Evolutionary conservation across 148 eudicot genomes (phyloP).

Genomic region (Mesembryanthemum crystallinum): DNA sequence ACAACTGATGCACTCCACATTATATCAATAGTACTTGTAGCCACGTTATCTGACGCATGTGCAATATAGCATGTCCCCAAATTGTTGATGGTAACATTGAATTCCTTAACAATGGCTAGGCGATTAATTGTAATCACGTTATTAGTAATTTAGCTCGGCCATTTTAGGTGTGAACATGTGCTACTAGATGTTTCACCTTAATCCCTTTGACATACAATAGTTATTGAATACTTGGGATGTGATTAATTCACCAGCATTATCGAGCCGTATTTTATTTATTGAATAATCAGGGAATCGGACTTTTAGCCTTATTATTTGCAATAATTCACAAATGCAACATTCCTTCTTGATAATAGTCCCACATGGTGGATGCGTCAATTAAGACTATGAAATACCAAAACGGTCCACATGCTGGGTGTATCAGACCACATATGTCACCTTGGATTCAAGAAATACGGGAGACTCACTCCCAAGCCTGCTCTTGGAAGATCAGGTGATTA

Average conservation of each 20-base stretch:
- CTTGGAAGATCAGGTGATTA: neutral
- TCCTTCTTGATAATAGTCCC: neutral
- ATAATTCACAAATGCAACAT: no score
- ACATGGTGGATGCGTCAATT: neutral
- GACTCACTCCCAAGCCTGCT: neutral
- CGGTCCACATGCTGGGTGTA: neutral
- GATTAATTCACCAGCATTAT: neutral
- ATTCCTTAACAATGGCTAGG: no score
- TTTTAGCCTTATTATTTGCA: neutral
- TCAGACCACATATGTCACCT: slow-evolving; percentile 6
- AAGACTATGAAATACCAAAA: slow-evolving; percentile 3
- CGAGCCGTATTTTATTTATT: neutral
- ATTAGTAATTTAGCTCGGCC: slow-evolving; percentile 21
- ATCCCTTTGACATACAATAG: slow-evolving; percentile 29
- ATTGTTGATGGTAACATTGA: slow-evolving; percentile 11
- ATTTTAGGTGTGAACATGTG: slow-evolving; percentile 40
- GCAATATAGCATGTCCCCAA: no score
- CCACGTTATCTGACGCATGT: no score
- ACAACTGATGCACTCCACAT: no score
- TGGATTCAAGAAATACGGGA: neutral
- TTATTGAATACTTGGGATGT: slow-evolving; percentile 26
- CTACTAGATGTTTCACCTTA: slow-evolving; percentile 24
- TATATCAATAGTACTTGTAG: no score
- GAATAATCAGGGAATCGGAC: neutral
- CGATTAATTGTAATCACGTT: no score